Percentiles rank a stretch among this genome's conserved stretches.
phyloP scores from a whole-genome alignment of 2,329 filamentous ascomycete species.

The Claviceps spartinae region DNA sequence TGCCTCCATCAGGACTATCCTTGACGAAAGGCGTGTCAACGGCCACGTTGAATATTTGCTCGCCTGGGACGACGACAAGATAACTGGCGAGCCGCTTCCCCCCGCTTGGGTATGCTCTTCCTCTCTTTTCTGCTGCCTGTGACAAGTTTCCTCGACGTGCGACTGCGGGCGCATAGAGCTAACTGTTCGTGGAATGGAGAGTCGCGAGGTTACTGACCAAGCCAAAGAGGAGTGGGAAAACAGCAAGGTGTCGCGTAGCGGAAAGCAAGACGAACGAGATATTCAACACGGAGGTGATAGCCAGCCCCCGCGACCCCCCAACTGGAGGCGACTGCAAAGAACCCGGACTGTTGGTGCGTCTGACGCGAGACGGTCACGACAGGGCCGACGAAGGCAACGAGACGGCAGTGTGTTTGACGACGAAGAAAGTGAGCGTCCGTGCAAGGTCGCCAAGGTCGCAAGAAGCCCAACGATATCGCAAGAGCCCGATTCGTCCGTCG shows the following conservation, averaged over 20 bases:
- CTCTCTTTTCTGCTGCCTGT: not conserved
- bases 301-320: slow-evolving; percentile 16
- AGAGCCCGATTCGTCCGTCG: slow-evolving; percentile 18
- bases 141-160: not conserved
- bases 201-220: slow-evolving; percentile 17
- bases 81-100: slow-evolving; percentile 19
- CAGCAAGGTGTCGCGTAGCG: slow-evolving; percentile 10
- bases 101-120: slow-evolving; percentile 21
- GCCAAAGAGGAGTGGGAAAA: slow-evolving; percentile 22
- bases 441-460: slow-evolving; percentile 12
- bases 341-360: not conserved
- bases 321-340: slow-evolving; percentile 12
- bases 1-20: slow-evolving; percentile 18
- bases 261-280: not conserved
- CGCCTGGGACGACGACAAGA: slow-evolving; percentile 22
- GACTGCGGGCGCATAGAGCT: slow-evolving; percentile 7
- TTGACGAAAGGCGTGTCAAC: slow-evolving; percentile 19
- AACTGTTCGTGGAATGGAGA: slow-evolving; percentile 11
- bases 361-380: not conserved
- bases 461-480: slow-evolving; percentile 14
- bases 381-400: not conserved
- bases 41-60: slow-evolving; percentile 22
- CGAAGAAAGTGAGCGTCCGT: slow-evolving; percentile 9
- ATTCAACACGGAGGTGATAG: slow-evolving; percentile 11
- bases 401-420: slow-evolving; percentile 7